Evolutionary conservation across 2,329 filamentous ascomycete genomes (phyloP).

Genomic region (Curvularia eragrostidis): DNA sequence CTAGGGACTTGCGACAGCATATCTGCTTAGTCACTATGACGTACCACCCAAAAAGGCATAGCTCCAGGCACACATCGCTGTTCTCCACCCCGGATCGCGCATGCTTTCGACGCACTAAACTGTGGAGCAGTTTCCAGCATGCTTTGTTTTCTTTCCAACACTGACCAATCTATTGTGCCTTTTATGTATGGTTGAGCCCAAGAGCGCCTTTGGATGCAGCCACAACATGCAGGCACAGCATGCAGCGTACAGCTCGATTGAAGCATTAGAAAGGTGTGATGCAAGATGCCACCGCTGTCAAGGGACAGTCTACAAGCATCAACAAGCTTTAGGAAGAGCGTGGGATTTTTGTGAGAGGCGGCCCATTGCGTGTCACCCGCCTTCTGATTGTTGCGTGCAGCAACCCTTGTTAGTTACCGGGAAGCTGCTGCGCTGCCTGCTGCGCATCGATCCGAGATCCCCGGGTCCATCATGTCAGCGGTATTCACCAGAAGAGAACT

Average conservation of each 20-base stretch:
- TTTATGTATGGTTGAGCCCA: not conserved
- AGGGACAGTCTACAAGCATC: conserved; percentile 4
- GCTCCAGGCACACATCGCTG: conserved; percentile 14
- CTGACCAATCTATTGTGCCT: not conserved
- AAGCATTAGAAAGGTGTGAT: not conserved
- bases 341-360: conserved; percentile 13
- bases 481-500: not conserved
- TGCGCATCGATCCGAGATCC: conserved; percentile 17
- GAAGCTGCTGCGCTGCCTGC: conserved; percentile 16
- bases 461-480: conserved; percentile 5
- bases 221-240: conserved; percentile 1
- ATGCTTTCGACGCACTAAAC: conserved; percentile 15
- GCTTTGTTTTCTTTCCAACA: conserved; percentile 1
- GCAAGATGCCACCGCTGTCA: conserved; percentile 2
- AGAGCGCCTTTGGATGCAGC: not conserved
- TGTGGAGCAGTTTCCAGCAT: conserved; percentile 16
- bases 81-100: conserved; percentile 15
- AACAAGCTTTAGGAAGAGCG: conserved; percentile 14
- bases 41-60: conserved; percentile 12
- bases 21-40: conserved; percentile 31
- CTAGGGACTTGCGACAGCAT: conserved; percentile 7
- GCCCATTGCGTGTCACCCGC: conserved; percentile 21
- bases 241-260: conserved; percentile 6
- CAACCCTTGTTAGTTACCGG: conserved; percentile 18
- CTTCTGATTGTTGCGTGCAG: conserved; percentile 19